A percentile compares a stretch with the other conserved stretches of the same genome.
phyloP scores from a whole-genome alignment of 345 rosid genomes.

The Sapria himalayana region DNA sequence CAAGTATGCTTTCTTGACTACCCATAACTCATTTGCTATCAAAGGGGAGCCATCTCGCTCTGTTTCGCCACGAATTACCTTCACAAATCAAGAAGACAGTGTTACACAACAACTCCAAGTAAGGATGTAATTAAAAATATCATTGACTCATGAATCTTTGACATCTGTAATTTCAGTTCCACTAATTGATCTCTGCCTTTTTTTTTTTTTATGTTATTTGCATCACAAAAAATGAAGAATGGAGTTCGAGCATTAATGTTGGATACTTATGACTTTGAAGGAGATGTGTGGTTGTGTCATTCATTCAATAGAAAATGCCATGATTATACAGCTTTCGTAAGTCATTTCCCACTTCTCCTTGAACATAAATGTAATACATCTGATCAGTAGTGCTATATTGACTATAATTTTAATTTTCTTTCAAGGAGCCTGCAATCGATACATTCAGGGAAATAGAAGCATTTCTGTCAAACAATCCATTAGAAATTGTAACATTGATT shows the following conservation, averaged over 20 bases:
- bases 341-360: background rate
- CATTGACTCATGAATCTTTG: no score
- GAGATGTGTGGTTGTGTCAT: slow-evolving; percentile 57
- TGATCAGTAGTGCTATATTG: background rate
- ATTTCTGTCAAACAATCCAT: slow-evolving; percentile 32
- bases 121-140: no score
- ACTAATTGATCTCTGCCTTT: background rate
- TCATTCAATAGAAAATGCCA: slow-evolving; percentile 36
- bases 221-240: slow-evolving; percentile 15
- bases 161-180: no score
- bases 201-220: background rate
- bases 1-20: slow-evolving; percentile 48
- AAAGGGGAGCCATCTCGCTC: slow-evolving; percentile 29
- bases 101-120: slow-evolving; percentile 41
- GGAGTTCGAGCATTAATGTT: slow-evolving; percentile 55
- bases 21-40: slow-evolving; percentile 53
- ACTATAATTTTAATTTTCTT: background rate
- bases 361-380: background rate
- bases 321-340: slow-evolving; percentile 43
- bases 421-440: slow-evolving; percentile 40
- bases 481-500: slow-evolving; percentile 36
- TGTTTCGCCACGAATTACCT: slow-evolving; percentile 24
- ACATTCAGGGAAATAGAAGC: slow-evolving; percentile 36
- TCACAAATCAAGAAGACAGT: slow-evolving; percentile 49
- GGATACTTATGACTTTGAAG: slow-evolving; percentile 45